These are phyloP conservation scores for Hyphopichia khmerensis DNA, from an alignment of 1,139 yeast species.

Conservation along the genomic window DNA sequence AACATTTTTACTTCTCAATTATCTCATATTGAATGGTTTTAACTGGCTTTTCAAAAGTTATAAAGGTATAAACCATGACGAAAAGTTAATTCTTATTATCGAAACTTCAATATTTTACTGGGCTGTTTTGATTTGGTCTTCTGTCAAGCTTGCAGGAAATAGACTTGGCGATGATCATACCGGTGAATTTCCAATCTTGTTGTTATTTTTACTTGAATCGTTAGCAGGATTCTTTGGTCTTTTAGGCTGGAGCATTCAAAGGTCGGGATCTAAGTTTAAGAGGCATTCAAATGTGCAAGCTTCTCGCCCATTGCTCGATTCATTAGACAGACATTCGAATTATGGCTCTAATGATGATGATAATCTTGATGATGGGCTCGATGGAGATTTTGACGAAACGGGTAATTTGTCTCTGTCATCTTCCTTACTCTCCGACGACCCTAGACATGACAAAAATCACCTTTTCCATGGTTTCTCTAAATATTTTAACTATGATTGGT, in stretches of 20 bases:
- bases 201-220: slow-evolving; percentile 53
- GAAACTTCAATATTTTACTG: slow-evolving; percentile 59
- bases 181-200: slow-evolving; percentile 57
- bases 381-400: slow-evolving; percentile 10
- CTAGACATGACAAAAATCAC: slow-evolving; percentile 6
- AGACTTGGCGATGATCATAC: slow-evolving; percentile 48
- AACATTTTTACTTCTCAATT: slow-evolving; percentile 54
- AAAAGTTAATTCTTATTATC: slow-evolving; percentile 64
- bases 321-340: slow-evolving; percentile 10
- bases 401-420: slow-evolving; percentile 8
- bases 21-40: slow-evolving; percentile 49
- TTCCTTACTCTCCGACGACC: slow-evolving; percentile 9
- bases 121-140: slow-evolving; percentile 46
- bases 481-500: slow-evolving; percentile 74
- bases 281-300: slow-evolving; percentile 17
- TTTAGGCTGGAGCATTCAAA: slow-evolving; percentile 43
- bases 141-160: slow-evolving; percentile 47
- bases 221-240: slow-evolving; percentile 56
- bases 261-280: slow-evolving; percentile 9
- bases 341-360: slow-evolving; percentile 24
- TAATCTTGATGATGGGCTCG: slow-evolving; percentile 9
- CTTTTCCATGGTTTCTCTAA: slow-evolving; percentile 22
- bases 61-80: slow-evolving; percentile 62
- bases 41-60: slow-evolving; percentile 41
- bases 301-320: slow-evolving; percentile 30